Evolutionary conservation across 805 yeast species (phyloP).

Genomic region (Blastobotrys terrestris): DNA sequence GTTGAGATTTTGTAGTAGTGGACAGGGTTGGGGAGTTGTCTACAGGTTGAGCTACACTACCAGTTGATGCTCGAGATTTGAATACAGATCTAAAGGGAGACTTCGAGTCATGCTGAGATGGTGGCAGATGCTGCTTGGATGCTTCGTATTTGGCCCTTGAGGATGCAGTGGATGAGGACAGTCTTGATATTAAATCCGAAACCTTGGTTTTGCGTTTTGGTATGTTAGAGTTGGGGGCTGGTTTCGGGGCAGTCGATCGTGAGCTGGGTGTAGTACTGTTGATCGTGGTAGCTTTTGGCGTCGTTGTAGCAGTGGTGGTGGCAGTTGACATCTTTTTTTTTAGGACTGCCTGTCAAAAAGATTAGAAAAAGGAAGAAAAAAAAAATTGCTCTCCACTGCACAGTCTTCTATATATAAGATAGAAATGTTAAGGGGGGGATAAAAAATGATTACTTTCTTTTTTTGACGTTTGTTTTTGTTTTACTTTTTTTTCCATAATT

Average conservation of each 20-base stretch:
- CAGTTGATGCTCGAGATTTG: slow-evolving; percentile 5
- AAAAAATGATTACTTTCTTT: background rate
- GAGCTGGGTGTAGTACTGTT: no score
- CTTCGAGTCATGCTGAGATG: background rate
- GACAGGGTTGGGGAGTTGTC: slow-evolving; percentile 1
- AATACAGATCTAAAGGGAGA: slow-evolving; percentile 6
- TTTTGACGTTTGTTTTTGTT: background rate
- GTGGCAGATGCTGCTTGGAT: background rate
- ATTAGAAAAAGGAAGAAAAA: background rate
- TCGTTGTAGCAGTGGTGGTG: background rate
- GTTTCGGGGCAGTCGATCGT: background rate
- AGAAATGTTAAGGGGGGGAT: background rate
- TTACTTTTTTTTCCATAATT: background rate
- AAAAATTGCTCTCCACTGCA: background rate
- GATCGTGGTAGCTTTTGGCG: background rate
- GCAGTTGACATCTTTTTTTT: no score
- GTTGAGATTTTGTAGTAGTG: background rate
- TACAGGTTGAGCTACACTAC: background rate
- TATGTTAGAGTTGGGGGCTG: slow-evolving; percentile 5
- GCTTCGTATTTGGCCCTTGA: slow-evolving; percentile 18
- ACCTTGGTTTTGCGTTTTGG: slow-evolving; percentile 21
- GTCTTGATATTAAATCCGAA: slow-evolving; percentile 27
- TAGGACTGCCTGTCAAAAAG: background rate
- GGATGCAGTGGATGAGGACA: slow-evolving; percentile 27
- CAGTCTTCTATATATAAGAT: background rate